Evolutionary conservation across 2,329 filamentous ascomycete genomes (phyloP).

Genomic region (Penicillium sp.): DNA sequence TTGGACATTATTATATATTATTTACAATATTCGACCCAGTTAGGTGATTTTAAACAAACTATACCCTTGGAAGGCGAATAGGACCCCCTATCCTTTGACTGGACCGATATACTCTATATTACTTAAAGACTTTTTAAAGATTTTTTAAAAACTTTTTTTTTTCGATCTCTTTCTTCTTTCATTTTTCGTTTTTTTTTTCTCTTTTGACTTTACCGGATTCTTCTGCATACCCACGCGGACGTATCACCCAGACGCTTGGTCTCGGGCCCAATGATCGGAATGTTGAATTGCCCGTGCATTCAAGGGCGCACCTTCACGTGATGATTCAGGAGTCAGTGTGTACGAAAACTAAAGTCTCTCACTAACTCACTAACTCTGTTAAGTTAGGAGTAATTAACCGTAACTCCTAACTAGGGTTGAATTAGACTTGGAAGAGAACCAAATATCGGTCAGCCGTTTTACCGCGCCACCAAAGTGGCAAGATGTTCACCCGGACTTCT

Average conservation of each 20-base stretch:
- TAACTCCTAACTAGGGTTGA: neutral
- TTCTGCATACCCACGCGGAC: conserved; percentile 3
- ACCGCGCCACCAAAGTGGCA: conserved; percentile 10
- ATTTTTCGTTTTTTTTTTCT: neutral
- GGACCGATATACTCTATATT: neutral
- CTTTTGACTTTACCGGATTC: neutral
- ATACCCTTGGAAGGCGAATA: neutral
- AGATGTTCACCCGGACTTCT: conserved; percentile 9
- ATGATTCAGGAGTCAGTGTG: conserved; percentile 1
- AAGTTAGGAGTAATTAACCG: neutral
- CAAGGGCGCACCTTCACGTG: neutral
- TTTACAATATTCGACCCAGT: neutral
- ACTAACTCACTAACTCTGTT: neutral
- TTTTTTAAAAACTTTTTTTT: neutral
- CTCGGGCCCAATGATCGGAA: conserved; percentile 1
- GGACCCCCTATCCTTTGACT: neutral
- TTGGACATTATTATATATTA: neutral
- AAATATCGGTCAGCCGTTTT: neutral
- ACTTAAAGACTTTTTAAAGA: neutral
- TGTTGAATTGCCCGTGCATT: conserved; percentile 3
- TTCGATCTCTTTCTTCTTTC: neutral
- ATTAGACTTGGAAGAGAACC: neutral
- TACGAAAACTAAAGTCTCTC: neutral
- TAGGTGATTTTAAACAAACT: neutral
- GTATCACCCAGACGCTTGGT: neutral